These are phyloP conservation scores for Fomitopsis serialis DNA, from an alignment of 768 basidiomycete species.

Conservation along the genomic window DNA sequence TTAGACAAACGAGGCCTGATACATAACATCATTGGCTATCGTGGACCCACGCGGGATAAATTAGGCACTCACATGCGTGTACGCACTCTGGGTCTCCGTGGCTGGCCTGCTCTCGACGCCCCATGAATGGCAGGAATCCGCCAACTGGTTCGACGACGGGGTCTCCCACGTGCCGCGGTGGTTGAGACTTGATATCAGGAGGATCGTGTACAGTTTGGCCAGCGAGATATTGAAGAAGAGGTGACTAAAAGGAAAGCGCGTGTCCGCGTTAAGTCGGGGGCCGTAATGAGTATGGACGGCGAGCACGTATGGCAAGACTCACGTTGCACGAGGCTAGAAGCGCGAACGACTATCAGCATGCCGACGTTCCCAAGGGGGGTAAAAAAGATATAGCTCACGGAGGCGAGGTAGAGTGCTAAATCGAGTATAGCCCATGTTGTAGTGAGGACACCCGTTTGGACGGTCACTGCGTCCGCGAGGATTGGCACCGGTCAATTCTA, in stretches of 20 bases:
- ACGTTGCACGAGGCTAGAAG: neutral
- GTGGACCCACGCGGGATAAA: too few species aligned
- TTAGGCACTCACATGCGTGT: too few species aligned
- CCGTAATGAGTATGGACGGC: too few species aligned
- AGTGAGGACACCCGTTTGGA: conserved; percentile 27
- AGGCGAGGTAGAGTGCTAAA: conserved; percentile 22
- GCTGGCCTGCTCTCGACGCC: neutral
- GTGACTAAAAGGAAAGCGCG: too few species aligned
- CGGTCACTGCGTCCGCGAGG: conserved; percentile 19
- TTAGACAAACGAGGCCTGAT: too few species aligned
- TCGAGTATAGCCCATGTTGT: conserved; percentile 25
- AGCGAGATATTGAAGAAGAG: conserved; percentile 27
- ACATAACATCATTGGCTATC: too few species aligned
- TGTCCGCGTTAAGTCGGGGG: neutral
- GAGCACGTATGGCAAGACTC: neutral
- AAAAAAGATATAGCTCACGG: conserved; percentile 5
- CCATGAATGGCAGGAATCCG: neutral
- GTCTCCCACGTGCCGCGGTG: conserved; percentile 22
- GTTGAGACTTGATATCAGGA: conserved; percentile 28
- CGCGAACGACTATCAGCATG: too few species aligned
- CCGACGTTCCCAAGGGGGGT: too few species aligned
- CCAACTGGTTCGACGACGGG: neutral
- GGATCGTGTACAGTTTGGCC: conserved; percentile 30
- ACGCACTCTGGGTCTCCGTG: too few species aligned
- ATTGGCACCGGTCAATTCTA: neutral